phyloP scores from a whole-genome alignment of 495 filamentous ascomycete genomes.

The Penicillium psychrofluorescens region DNA sequence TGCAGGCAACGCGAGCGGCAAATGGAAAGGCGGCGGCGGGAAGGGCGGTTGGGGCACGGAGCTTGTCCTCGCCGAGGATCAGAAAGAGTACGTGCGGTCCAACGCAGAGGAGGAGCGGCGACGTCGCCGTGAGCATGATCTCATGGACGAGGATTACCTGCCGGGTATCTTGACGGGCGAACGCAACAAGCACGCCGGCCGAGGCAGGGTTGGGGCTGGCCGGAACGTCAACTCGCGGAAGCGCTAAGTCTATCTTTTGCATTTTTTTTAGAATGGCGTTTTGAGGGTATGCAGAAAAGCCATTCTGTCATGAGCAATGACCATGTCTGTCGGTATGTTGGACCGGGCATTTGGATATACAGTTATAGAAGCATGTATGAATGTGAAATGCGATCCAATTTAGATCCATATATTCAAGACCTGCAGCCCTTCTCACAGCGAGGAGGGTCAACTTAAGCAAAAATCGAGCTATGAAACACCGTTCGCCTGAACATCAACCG shows the following conservation, averaged over 20 bases:
- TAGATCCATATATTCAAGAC: not conserved
- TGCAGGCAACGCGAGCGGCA: conserved; percentile 72
- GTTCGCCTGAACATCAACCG: conserved; percentile 33
- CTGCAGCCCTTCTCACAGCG: too few species aligned
- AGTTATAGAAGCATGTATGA: conserved; percentile 10
- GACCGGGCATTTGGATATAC: conserved; percentile 6
- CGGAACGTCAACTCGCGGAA: conserved; percentile 81
- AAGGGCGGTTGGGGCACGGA: conserved; percentile 79
- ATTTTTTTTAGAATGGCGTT: conserved; percentile 28
- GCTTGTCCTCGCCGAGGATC: conserved; percentile 86
- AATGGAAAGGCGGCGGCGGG: conserved; percentile 64
- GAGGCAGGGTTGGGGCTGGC: conserved; percentile 76
- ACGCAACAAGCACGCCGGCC: conserved; percentile 51
- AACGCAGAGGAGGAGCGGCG: conserved; percentile 53
- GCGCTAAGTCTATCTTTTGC: conserved; percentile 31
- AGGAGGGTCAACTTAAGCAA: not conserved
- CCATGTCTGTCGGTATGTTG: conserved; percentile 8
- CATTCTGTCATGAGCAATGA: conserved; percentile 15
- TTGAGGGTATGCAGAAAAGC: conserved; percentile 23
- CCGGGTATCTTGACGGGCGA: conserved; percentile 82
- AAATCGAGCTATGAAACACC: conserved; percentile 26
- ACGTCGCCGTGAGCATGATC: conserved; percentile 58
- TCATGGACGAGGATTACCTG: conserved; percentile 93
- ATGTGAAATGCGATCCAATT: not conserved
- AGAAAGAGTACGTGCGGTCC: conserved; percentile 80